These are phyloP conservation scores for Aspergillus novoparasiticus DNA, from an alignment of 2,329 filamentous ascomycete species.

Conservation along the genomic window DNA sequence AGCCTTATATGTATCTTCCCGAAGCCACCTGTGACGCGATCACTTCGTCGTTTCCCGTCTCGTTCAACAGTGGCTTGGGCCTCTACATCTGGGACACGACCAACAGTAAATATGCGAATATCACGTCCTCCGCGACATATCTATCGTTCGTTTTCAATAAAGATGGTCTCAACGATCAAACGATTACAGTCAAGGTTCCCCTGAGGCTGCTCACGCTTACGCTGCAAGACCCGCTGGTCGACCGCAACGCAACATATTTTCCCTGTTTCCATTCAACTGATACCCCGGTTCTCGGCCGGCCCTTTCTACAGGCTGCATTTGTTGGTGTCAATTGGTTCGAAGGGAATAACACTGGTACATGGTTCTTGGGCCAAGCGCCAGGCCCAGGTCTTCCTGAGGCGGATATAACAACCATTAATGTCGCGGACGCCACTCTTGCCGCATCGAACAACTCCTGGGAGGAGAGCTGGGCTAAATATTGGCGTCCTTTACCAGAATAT, in stretches of 20 bases:
- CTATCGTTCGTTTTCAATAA: constrained; percentile 26
- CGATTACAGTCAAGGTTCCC: constrained; percentile 24
- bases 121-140: constrained; percentile 25
- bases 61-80: constrained; percentile 37
- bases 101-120: constrained; percentile 22
- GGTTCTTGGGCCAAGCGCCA: constrained; percentile 28
- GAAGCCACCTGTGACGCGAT: constrained; percentile 46
- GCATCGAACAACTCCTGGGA: constrained; percentile 12
- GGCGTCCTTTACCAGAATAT: constrained; percentile 9
- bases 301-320: constrained; percentile 30
- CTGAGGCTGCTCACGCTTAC: constrained; percentile 25
- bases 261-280: constrained; percentile 20
- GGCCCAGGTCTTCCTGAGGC: constrained; percentile 17
- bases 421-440: background rate
- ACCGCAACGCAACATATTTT: constrained; percentile 22
- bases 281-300: constrained; percentile 23
- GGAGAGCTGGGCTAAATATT: constrained; percentile 18
- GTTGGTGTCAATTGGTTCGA: constrained; percentile 24
- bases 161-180: constrained; percentile 11
- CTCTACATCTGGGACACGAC: constrained; percentile 48
- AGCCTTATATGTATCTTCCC: constrained; percentile 46
- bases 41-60: constrained; percentile 41
- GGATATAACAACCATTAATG: constrained; percentile 7
- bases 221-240: constrained; percentile 23
- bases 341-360: constrained; percentile 13